Evolutionary conservation across 148 eudicot species (phyloP), one percentile per base, ranked within the genome.

Genomic region (Amaranthus palmeri): DNA sequence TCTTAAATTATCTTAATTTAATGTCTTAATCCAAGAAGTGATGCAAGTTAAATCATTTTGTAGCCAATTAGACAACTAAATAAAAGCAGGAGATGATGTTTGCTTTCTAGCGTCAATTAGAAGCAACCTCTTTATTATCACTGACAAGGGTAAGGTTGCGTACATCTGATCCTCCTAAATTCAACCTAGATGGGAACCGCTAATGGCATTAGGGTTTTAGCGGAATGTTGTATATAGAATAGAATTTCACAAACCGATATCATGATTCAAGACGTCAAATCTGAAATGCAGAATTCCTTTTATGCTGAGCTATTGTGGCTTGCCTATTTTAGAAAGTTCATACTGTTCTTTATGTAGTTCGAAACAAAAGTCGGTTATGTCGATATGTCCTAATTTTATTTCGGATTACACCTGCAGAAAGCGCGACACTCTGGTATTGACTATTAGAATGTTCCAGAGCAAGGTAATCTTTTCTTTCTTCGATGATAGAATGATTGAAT

Each of bases 391-490:
- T 17, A 0, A 54, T 52, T 50, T 18, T 8, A 49, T 65, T 56
- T 10, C 5, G 59, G 57, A 67, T 73, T 74, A 75, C 15, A 51
- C 51, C 15, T 83, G 80, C 88, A 93, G 98, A 84, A 78, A 80
- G 87, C 90, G 98, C 55, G 96, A 93, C 78, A 81, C 88, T 55
- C 73, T 93, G 47, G 98, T 93, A 55, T 83, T 93, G 84, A 88
- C 95, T 70, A 87, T 93, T 86, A 86, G 98, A 81, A 84, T 86
- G 89, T 90, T 93, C 78, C 95, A 86, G 76, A 90, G 75, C 88
- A 90, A 86, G 96, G 98, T 93, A 86, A 59, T 50, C 13, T 72
- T 77, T 25, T 77, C 54, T 70, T 58, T 45, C 61, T 42, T 76
- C 11, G 10, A 8, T 47, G 8, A 69, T 4, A 36, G 46, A 62